Conservation (phyloP, 1,284 basidiomycete genomes). For the Phylloporus sp. region DNA sequence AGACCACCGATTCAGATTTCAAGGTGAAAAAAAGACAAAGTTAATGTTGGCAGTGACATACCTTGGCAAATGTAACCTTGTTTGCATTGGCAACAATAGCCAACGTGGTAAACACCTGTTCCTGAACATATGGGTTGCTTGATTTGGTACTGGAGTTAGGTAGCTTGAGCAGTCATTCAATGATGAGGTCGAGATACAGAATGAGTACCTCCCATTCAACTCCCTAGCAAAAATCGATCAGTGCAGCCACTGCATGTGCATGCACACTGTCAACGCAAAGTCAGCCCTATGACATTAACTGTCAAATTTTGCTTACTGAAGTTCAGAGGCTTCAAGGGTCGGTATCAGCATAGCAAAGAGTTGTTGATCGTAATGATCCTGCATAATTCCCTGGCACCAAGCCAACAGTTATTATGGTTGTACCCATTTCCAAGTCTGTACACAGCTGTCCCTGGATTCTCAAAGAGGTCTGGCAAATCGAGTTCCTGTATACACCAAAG, state of each 20-base stretch:
- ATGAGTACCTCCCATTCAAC: constrained; percentile 72
- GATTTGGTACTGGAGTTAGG: constrained; percentile 52
- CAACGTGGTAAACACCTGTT: constrained; percentile 81
- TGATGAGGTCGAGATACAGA: constrained; percentile 78
- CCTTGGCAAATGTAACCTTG: constrained; percentile 72
- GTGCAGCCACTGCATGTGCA: constrained; percentile 80
- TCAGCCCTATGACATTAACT: background rate
- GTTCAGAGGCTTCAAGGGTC: constrained; percentile 75
- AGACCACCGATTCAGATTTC: background rate
- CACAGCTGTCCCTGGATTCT: too few species aligned
- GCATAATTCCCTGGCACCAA: constrained; percentile 66
- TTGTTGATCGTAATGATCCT: constrained; percentile 67
- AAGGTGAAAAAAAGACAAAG: too few species aligned
- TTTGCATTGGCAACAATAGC: constrained; percentile 87
- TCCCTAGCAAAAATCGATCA: constrained; percentile 90
- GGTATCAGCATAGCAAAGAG: constrained; percentile 73
- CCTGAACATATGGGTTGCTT: constrained; percentile 70
- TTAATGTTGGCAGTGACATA: constrained; percentile 22
- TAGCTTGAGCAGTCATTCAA: constrained; percentile 69
- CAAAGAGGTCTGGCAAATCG: constrained; percentile 64
- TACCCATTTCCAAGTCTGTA: too few species aligned
- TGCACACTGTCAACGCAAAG: constrained; percentile 60
- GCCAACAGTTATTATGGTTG: too few species aligned
- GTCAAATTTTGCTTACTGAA: constrained; percentile 52
- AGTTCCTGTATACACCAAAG: constrained; percentile 79